Conservation (phyloP, 1,284 basidiomycete genomes). For the Cutaneotrichosporon cavernicola region DNA sequence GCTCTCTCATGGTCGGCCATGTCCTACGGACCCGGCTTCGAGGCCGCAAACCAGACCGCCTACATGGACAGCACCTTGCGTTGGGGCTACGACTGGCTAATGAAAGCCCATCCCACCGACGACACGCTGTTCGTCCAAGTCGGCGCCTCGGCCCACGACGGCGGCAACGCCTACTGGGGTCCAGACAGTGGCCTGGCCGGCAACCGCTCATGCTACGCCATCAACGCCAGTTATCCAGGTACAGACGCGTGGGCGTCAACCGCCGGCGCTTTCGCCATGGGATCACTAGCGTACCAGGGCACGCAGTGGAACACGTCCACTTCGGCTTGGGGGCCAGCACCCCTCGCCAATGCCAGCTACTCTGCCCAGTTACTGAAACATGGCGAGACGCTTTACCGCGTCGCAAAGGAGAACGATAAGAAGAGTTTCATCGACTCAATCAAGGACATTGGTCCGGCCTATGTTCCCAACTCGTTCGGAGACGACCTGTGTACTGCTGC, state of each 20-base stretch:
- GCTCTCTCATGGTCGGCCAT: constrained; percentile 83
- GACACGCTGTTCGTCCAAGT: constrained; percentile 77
- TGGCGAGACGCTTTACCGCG: constrained; percentile 69
- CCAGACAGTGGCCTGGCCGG: constrained; percentile 75
- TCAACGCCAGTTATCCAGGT: constrained; percentile 74
- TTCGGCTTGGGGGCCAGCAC: constrained; percentile 60
- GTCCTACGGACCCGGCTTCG: constrained; percentile 79
- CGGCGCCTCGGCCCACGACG: constrained; percentile 58
- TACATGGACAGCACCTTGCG: constrained; percentile 84
- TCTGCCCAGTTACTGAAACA: constrained; percentile 67
- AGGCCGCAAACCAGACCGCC: constrained; percentile 74
- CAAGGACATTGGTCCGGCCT: constrained; percentile 64
- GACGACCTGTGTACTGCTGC: constrained; percentile 63
- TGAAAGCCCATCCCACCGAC: constrained; percentile 77
- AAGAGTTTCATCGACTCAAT: constrained; percentile 58
- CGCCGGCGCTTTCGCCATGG: constrained; percentile 81
- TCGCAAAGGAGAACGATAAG: constrained; percentile 60
- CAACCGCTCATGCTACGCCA: constrained; percentile 70
- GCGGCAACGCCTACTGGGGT: constrained; percentile 74
- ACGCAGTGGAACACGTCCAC: constrained; percentile 55
- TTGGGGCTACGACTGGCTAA: constrained; percentile 88
- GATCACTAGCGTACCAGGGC: constrained; percentile 72
- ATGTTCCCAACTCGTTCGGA: constrained; percentile 65
- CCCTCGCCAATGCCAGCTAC: constrained; percentile 72
- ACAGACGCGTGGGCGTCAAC: constrained; percentile 82